A percentile compares a stretch with the other conserved stretches of the same genome.
phyloP scores from a whole-genome alignment of 2,329 filamentous ascomycete species.

The Penicillium brasilianum region DNA sequence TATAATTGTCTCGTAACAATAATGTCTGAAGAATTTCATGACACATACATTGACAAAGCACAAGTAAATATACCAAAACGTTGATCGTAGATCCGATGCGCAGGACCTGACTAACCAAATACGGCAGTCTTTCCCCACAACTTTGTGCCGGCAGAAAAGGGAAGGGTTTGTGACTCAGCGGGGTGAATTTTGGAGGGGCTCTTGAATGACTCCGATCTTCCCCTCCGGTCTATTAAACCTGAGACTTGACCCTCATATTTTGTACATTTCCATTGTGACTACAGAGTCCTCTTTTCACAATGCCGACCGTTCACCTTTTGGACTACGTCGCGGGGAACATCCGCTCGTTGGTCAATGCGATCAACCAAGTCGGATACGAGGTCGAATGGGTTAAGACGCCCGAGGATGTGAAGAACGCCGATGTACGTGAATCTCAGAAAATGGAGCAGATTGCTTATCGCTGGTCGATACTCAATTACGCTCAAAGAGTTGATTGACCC shows the following conservation, averaged over 20 bases:
- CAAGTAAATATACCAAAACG: not conserved
- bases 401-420: conserved; percentile 80
- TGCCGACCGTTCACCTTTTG: conserved; percentile 59
- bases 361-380: conserved; percentile 91
- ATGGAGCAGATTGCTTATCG: not conserved
- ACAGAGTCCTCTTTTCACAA: conserved; percentile 27
- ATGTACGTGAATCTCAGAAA: conserved; percentile 61
- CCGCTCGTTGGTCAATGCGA: conserved; percentile 93
- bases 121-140: not conserved
- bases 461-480: not conserved
- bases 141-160: conserved; percentile 32
- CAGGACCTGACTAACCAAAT: not conserved
- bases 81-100: not conserved
- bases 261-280: conserved; percentile 9
- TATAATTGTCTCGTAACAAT: too few relatives aligned
- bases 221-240: not conserved
- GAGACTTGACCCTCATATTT: conserved; percentile 9
- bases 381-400: conserved; percentile 91
- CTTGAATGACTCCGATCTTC: conserved; percentile 14
- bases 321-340: conserved; percentile 97
- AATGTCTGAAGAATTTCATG: too few relatives aligned
- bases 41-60: too few relatives aligned
- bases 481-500: not conserved
- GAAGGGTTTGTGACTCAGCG: conserved; percentile 32
- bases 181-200: conserved; percentile 26